Evolutionary conservation across 768 basidiomycete species (phyloP).

Genomic region (Lanmaoa pseudosensibilis): DNA sequence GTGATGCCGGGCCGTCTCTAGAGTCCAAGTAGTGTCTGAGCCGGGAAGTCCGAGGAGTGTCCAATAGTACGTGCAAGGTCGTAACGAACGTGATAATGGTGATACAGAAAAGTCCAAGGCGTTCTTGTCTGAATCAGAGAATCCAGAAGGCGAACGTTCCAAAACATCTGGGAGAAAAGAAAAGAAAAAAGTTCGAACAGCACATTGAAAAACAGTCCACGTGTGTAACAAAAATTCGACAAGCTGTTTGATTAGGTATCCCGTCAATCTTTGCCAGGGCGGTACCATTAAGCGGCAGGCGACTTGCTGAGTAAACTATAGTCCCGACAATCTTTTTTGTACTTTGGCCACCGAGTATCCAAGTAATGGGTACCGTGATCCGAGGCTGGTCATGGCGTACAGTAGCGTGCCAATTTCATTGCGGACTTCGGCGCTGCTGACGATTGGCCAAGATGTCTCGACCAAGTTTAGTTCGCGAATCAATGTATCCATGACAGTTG

Average conservation of each 20-base stretch:
- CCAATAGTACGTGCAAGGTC: conserved; percentile 23
- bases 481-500: conserved; percentile 62
- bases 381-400: conserved; percentile 63
- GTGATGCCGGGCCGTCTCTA: conserved; percentile 27
- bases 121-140: conserved; percentile 10
- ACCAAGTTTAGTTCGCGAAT: conserved; percentile 64
- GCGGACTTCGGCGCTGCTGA: conserved; percentile 57
- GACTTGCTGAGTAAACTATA: conserved; percentile 19
- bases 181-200: neutral
- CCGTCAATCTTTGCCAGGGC: neutral
- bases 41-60: conserved; percentile 19
- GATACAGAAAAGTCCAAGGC: conserved; percentile 11
- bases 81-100: conserved; percentile 25
- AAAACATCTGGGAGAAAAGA: conserved; percentile 4
- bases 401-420: conserved; percentile 60
- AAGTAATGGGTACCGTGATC: conserved; percentile 60
- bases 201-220: conserved; percentile 18
- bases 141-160: conserved; percentile 7
- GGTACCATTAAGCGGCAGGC: conserved; percentile 1
- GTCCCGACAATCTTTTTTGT: conserved; percentile 33
- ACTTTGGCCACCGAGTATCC: conserved; percentile 32
- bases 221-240: neutral
- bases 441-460: conserved; percentile 62
- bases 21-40: conserved; percentile 25
- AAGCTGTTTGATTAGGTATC: neutral